Conservation (phyloP, 306 rosid species). For the Prunus mira region DNA sequence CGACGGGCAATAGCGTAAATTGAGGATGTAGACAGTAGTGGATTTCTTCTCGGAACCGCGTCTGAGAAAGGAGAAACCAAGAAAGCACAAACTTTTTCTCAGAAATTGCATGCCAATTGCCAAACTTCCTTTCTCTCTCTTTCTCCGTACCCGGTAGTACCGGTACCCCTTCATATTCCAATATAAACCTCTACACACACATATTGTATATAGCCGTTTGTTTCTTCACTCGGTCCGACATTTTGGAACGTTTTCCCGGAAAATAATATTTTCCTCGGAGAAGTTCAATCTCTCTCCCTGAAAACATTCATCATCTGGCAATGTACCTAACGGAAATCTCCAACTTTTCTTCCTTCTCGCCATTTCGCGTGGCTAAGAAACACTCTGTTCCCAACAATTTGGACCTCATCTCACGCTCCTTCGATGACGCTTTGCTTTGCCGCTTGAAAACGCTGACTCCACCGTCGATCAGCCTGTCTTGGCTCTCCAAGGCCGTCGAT, state of each 20-base stretch:
- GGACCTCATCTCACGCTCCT: constrained; percentile 1
- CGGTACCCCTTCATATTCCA: background rate
- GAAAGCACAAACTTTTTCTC: background rate
- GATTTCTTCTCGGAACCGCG: background rate
- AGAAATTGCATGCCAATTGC: background rate
- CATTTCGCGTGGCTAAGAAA: background rate
- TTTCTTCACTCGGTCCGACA: background rate
- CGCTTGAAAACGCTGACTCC: background rate
- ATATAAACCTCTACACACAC: background rate
- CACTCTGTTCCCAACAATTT: background rate
- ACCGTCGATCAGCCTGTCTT: constrained; percentile 10
- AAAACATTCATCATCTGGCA: background rate
- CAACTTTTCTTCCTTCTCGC: background rate
- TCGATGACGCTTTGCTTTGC: constrained; percentile 5
- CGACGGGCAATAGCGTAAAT: background rate
- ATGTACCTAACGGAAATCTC: constrained; percentile 8
- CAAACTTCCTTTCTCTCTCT: background rate
- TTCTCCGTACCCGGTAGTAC: background rate
- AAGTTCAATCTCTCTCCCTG: background rate
- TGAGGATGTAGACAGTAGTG: background rate
- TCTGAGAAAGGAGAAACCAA: background rate
- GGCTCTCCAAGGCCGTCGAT: constrained; percentile 17
- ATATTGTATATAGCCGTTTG: too few species aligned
- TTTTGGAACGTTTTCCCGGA: background rate
- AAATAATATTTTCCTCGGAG: background rate